Evolutionary conservation across 768 basidiomycete species (phyloP).

Genomic region (Pulveroboletus sp.): DNA sequence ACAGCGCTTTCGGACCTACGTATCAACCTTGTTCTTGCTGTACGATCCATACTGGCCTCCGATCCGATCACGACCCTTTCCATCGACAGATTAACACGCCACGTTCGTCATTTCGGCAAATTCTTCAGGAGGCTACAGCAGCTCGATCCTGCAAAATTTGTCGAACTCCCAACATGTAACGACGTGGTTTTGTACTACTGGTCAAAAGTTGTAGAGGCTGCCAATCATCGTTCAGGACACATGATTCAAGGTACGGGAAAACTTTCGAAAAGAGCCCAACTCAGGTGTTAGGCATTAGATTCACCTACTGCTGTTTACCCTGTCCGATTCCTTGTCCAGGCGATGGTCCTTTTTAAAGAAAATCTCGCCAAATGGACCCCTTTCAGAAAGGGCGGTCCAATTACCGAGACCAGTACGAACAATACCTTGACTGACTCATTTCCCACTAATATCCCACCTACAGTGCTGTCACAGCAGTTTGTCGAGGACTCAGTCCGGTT

Average conservation of each 20-base stretch:
- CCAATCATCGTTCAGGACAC: constrained; percentile 42
- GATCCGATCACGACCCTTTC: constrained; percentile 40
- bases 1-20: constrained; percentile 55
- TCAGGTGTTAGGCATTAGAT: constrained; percentile 38
- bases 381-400: constrained; percentile 51
- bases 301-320: constrained; percentile 62
- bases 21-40: constrained; percentile 43
- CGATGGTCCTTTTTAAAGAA: constrained; percentile 83
- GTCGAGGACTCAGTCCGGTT: constrained; percentile 70
- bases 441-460: constrained; percentile 11
- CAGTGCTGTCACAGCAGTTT: constrained; percentile 64
- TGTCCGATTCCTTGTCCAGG: constrained; percentile 76
- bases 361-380: constrained; percentile 76
- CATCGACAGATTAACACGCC: constrained; percentile 58
- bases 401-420: constrained; percentile 53
- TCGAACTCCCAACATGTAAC: constrained; percentile 55
- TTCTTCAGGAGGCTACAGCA: constrained; percentile 75
- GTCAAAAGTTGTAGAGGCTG: constrained; percentile 73
- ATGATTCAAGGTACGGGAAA: constrained; percentile 51
- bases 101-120: constrained; percentile 71
- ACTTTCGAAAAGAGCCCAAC: not conserved
- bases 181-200: constrained; percentile 77
- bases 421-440: not conserved
- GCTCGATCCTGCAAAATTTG: constrained; percentile 53
- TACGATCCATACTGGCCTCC: constrained; percentile 33